Evolutionary conservation across 768 basidiomycete genomes (phyloP).

Genomic region (Serendipita sp.): DNA sequence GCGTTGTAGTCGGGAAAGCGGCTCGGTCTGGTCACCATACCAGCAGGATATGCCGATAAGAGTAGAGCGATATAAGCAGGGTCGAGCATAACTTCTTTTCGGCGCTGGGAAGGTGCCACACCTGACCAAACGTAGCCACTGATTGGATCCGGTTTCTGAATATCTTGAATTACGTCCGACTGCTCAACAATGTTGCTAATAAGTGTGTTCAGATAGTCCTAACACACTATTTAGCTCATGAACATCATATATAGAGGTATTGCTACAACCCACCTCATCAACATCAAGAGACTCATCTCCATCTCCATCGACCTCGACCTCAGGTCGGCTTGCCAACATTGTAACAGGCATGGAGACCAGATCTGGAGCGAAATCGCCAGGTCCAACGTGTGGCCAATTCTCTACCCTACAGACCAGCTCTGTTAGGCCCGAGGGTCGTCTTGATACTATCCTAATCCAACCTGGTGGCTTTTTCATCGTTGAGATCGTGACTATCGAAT

Average conservation of each 20-base stretch:
- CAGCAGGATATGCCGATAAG: slow-evolving; percentile 54
- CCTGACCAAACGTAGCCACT: slow-evolving; percentile 82
- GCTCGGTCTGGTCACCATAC: slow-evolving; percentile 29
- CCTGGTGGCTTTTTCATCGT: slow-evolving; percentile 48
- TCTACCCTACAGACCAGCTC: slow-evolving; percentile 72
- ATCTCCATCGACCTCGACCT: slow-evolving; percentile 10
- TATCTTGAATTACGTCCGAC: slow-evolving; percentile 1
- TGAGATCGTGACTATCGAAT: slow-evolving; percentile 70
- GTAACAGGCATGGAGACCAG: slow-evolving; percentile 50
- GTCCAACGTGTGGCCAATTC: slow-evolving; percentile 71
- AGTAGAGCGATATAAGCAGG: slow-evolving; percentile 78
- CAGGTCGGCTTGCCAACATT: slow-evolving; percentile 50
- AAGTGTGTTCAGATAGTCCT: background rate
- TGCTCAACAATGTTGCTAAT: background rate
- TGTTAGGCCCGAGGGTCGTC: slow-evolving; percentile 79
- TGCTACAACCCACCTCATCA: background rate
- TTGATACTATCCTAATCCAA: slow-evolving; percentile 75
- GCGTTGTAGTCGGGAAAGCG: slow-evolving; percentile 17
- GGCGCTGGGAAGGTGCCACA: slow-evolving; percentile 71
- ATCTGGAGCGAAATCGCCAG: slow-evolving; percentile 76
- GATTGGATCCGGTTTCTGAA: slow-evolving; percentile 42
- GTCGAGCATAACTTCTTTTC: slow-evolving; percentile 72
- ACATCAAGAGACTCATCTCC: slow-evolving; percentile 9
- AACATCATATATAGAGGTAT: background rate
- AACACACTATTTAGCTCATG: background rate